phyloP scores from a whole-genome alignment of 805 yeast species.

The Zygoascus biomembranicola region DNA sequence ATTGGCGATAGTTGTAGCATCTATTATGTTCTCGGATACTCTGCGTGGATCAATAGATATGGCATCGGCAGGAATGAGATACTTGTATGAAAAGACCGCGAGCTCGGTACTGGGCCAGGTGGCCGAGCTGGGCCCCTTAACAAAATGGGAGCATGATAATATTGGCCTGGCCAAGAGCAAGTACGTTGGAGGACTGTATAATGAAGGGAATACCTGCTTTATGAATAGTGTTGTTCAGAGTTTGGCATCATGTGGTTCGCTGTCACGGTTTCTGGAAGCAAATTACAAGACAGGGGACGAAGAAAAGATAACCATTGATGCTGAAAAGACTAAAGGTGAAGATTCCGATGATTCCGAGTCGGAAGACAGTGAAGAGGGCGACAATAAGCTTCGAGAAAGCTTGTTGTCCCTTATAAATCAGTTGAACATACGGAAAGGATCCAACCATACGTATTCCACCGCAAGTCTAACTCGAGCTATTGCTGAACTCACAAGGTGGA shows the following conservation, averaged over 20 bases:
- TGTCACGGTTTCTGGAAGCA: slow-evolving; percentile 45
- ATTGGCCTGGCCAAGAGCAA: slow-evolving; percentile 6
- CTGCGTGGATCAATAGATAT: slow-evolving; percentile 27
- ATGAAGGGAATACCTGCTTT: slow-evolving; percentile 91
- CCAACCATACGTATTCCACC: slow-evolving; percentile 24
- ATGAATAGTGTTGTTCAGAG: slow-evolving; percentile 88
- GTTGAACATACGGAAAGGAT: slow-evolving; percentile 23
- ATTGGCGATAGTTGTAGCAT: slow-evolving; percentile 2
- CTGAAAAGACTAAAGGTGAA: background rate
- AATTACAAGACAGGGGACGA: background rate
- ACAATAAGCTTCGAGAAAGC: background rate
- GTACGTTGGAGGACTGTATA: slow-evolving; percentile 71
- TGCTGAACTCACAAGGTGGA: slow-evolving; percentile 21
- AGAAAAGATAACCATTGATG: background rate
- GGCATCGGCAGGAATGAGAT: slow-evolving; percentile 24
- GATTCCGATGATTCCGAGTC: background rate
- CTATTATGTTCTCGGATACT: slow-evolving; percentile 25
- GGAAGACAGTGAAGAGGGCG: background rate
- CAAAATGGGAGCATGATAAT: slow-evolving; percentile 6
- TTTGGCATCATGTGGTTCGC: slow-evolving; percentile 61
- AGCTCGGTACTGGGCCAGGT: slow-evolving; percentile 9
- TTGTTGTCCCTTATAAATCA: slow-evolving; percentile 11
- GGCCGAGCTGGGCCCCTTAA: slow-evolving; percentile 6
- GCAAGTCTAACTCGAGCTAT: slow-evolving; percentile 15
- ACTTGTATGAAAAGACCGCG: slow-evolving; percentile 24